Conservation (phyloP, 1,284 basidiomycete genomes). For the Rhodotorula sp. region DNA sequence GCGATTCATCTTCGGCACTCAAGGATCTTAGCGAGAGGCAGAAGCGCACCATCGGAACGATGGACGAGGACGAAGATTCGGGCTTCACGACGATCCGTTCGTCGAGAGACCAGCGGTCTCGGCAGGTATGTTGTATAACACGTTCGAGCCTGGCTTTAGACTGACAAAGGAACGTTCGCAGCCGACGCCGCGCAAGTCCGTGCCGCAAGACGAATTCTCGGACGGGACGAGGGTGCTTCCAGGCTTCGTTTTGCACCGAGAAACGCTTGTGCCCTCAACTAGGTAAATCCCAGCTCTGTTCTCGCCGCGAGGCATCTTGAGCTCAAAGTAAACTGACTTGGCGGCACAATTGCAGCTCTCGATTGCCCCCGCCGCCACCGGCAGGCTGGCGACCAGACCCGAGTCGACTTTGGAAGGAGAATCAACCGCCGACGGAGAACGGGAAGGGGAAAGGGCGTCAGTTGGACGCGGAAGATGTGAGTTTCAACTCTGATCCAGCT, state of each 20-base stretch:
- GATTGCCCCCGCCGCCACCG: slow-evolving; percentile 74
- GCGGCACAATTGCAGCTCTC: slow-evolving; percentile 43
- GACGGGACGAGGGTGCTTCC: slow-evolving; percentile 71
- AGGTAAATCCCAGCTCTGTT: background rate
- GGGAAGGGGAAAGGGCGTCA: slow-evolving; percentile 44
- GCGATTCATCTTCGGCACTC: background rate
- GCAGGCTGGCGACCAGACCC: slow-evolving; percentile 83
- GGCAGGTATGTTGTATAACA: slow-evolving; percentile 1
- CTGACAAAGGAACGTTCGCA: background rate
- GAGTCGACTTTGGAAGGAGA: slow-evolving; percentile 66
- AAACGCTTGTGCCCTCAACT: slow-evolving; percentile 63
- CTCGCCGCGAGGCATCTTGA: too few relatives aligned
- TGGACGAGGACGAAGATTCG: slow-evolving; percentile 62
- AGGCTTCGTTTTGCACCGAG: slow-evolving; percentile 71
- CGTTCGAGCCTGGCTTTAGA: rapidly evolving
- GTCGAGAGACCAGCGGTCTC: slow-evolving; percentile 4
- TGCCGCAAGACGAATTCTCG: slow-evolving; percentile 54
- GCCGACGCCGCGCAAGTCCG: background rate
- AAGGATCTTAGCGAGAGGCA: slow-evolving; percentile 7
- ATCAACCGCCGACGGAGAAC: slow-evolving; percentile 49
- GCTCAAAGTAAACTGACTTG: too few relatives aligned
- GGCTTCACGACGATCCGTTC: slow-evolving; percentile 47
- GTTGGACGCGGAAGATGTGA: slow-evolving; percentile 67
- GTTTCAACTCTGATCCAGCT: slow-evolving; percentile 28
- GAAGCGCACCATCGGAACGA: slow-evolving; percentile 38